A percentile compares a stretch with the other conserved stretches of the same genome.
Conservation (phyloP, 176 grass and related monocot genomes). For the Thalia dealbata region DNA sequence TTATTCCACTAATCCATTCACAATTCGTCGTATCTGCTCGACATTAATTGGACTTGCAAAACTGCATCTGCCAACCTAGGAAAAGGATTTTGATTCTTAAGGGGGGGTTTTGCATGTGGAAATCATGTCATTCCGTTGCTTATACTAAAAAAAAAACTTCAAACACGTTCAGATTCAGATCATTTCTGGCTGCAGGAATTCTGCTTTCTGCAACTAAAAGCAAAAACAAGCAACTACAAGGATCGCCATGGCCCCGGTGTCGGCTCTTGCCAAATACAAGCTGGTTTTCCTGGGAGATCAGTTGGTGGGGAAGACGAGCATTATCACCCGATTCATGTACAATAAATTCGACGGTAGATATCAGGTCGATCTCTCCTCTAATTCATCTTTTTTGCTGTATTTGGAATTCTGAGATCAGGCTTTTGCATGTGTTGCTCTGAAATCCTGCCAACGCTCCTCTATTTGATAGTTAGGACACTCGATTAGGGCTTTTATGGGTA, state of each 20-base stretch:
- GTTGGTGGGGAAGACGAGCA: slow-evolving; percentile 10
- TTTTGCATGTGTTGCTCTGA: not conserved
- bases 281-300: slow-evolving; percentile 4
- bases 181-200: not conserved
- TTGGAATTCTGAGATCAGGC: not conserved
- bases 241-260: slow-evolving; percentile 1
- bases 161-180: not conserved
- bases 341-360: not conserved
- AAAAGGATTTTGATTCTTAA: not conserved
- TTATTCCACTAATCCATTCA: not conserved
- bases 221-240: too few relatives aligned
- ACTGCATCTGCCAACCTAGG: not conserved
- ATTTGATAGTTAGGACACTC: not conserved
- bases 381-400: not conserved
- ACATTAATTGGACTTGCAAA: not conserved
- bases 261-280: slow-evolving; percentile 6
- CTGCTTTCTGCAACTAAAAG: too few relatives aligned
- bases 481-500: not conserved
- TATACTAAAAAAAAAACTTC: not conserved
- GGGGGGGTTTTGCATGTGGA: not conserved
- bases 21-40: not conserved
- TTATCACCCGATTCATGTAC: slow-evolving; percentile 10
- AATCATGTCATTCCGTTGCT: not conserved
- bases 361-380: not conserved
- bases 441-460: not conserved